Evolutionary conservation across 495 filamentous ascomycete species (phyloP), one percentile per base, ranked within the genome.

Genomic region (Penicillium flavigenum): DNA sequence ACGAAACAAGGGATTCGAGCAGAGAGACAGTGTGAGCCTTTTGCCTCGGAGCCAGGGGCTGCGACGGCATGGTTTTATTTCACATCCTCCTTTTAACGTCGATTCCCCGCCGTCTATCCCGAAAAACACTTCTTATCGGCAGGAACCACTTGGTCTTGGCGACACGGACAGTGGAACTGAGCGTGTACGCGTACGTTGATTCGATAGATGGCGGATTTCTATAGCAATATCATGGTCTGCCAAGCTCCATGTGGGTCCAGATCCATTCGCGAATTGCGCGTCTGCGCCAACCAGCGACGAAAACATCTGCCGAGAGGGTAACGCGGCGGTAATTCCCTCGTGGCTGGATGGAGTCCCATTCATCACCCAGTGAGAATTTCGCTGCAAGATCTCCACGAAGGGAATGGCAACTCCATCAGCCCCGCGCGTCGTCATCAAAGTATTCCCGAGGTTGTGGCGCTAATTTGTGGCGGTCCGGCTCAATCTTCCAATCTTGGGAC

Each of bases 381-480:
- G 19, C 32, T 39, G 9, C 1, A 27, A 7, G 49, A 41, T 36
- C 31, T 22, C n/a, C 49, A 41, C 36, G 20, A 31, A 32, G n/a
- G 41, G 29, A 26, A 53, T 43, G 16, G 41, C 47, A 61, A 38
- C 54, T 56, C 63, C 54, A 60, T 46, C 39, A 45, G 52, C 47
- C 31, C 63, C 63, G 58, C 63, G 60, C 60, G 63, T 60, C 63
- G 29, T 48, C 11, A 41, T 34, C 31, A 12, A 34, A 14, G 11
- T 14, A 31, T 22, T 36, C 51, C 27, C 27, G 29, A n/a, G 17
- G 24, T 50, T 56, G 59, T 62, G 62, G 62, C 59, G 59, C 12
- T 5, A 14, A 29, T 26, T 2, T 27, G 31, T 36, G 17, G 31
- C 31, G 31, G 11, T 34, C 11, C 10, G 31, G 11, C 4, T 14